These are phyloP conservation scores for Clitopilus hobsonii DNA, from an alignment of 768 basidiomycete genomes.

Conservation along the genomic window DNA sequence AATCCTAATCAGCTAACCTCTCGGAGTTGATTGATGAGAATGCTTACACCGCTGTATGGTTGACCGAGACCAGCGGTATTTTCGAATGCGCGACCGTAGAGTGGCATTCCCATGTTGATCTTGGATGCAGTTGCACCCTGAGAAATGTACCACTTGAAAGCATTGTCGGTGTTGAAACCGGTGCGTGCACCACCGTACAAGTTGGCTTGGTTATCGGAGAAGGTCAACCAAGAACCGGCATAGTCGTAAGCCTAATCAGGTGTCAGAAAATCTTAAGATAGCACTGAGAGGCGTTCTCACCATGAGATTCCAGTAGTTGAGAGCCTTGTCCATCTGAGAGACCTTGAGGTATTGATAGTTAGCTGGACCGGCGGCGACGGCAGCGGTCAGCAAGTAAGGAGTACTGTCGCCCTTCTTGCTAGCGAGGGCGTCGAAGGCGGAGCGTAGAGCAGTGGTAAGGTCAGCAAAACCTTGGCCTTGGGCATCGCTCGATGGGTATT, in stretches of 20 bases:
- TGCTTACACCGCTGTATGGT: conserved; percentile 59
- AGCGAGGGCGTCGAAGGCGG: conserved; percentile 57
- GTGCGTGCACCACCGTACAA: conserved; percentile 63
- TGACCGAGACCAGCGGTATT: conserved; percentile 62
- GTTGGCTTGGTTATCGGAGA: conserved; percentile 52
- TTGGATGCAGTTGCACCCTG: conserved; percentile 62
- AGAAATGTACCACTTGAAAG: conserved; percentile 54
- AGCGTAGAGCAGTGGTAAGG: conserved; percentile 57
- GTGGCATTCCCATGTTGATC: conserved; percentile 65
- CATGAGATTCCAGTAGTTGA: conserved; percentile 84
- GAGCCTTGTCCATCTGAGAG: conserved; percentile 56
- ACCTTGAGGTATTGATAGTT: conserved; percentile 58
- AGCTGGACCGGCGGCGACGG: conserved; percentile 57
- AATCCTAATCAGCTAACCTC: not conserved
- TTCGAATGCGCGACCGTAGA: conserved; percentile 79
- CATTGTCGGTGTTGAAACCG: conserved; percentile 61
- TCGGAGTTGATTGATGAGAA: not conserved
- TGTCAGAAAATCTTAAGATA: not conserved
- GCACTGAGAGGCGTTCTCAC: conserved; percentile 22
- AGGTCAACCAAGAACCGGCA: conserved; percentile 73
- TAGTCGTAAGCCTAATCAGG: conserved; percentile 62
- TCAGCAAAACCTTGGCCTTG: conserved; percentile 66
- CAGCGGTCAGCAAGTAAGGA: conserved; percentile 58
- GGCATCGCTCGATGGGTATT: conserved; percentile 57
- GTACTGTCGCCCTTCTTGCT: conserved; percentile 53